These are phyloP conservation scores for Eimeria praecox DNA, from an alignment of 169 alveolate genomes.

Conservation along the genomic window DNA sequence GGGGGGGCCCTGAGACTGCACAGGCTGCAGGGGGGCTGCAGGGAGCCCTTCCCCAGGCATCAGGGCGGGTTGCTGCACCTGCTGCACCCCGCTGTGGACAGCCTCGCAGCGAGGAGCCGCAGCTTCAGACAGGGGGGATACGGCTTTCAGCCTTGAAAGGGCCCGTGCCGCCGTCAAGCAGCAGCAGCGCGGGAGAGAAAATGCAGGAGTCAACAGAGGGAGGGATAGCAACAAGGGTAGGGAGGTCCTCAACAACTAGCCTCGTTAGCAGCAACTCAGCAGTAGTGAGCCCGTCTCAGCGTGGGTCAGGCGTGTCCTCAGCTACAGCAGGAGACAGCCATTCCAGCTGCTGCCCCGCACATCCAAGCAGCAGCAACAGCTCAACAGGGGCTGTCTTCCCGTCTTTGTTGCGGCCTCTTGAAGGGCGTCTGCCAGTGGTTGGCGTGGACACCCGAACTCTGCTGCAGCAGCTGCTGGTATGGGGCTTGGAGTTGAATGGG, in stretches of 20 bases:
- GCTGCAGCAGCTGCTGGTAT: conserved; percentile 67
- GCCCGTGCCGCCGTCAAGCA: background rate
- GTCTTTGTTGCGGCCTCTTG: conserved; percentile 29
- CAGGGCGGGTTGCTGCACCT: background rate
- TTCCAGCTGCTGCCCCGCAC: background rate
- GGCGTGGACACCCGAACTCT: conserved; percentile 14
- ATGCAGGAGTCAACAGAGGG: background rate
- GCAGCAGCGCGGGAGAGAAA: conserved; percentile 32
- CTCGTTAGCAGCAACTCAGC: conserved; percentile 38
- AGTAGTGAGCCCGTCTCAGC: background rate
- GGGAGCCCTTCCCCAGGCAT: background rate
- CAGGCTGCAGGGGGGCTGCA: background rate
- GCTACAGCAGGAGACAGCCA: conserved; percentile 19
- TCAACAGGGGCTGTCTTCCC: background rate
- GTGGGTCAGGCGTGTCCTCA: background rate
- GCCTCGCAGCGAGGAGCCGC: background rate
- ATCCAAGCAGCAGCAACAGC: conserved; percentile 2
- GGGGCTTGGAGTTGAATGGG: conserved; percentile 50
- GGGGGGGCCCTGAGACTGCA: conserved; percentile 22
- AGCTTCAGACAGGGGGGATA: background rate
- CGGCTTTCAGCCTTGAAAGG: background rate
- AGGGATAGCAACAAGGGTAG: background rate
- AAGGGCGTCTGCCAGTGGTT: background rate
- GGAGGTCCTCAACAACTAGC: conserved; percentile 55
- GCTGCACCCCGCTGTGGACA: too few relatives aligned